Evolutionary conservation across 768 basidiomycete species (phyloP), one percentile per base, ranked within the genome.

Genomic region (Tulasnella calospora): DNA sequence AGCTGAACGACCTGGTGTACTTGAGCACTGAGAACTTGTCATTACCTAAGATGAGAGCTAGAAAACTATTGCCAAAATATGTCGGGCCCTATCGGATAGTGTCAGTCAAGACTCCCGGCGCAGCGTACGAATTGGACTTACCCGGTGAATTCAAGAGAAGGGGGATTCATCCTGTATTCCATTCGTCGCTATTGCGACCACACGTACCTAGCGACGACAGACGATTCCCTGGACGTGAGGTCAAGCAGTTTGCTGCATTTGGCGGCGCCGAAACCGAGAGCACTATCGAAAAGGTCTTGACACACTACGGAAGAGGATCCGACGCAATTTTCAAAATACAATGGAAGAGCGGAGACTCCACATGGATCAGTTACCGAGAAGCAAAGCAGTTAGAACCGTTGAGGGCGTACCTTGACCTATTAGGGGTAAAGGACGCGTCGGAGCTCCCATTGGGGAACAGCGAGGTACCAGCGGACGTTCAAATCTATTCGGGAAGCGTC

Each of bases 51-150:
- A 83, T 82, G 9, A 61, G 83, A 4, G 85, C 85, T 0, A 30
- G 80, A 6, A 87, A 87, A 71, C 80, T 88, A 0, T 33, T 82
- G 0, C 87, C 85, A 0, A 84, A 84, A 44, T 87, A 80, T 76
- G 81, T 87, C 17, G 86, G 87, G 8, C 87, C 86, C 0, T 87
- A 83, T 74, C 73, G 80, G 3, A 82, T 87, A 0, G 1, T 82
- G 0, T 46, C 5, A 1, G 78, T 44, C 13, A 44, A 57, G 80
- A 27, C 38, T 21, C 19, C 30, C 21, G 71, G 38, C 1, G 33
- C 76, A 2, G 7, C 67, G 4, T 77, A 77, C 38, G 30, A 36
- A 27, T 27, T 77, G 15, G 76, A 77, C 27, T 35, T 77, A 74
- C 70, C 76, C 9, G 33, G 13, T 3, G 76, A 77, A 27, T n/a